Conservation (phyloP, 805 yeast genomes). For the Maudiozyma bulderi region DNA sequence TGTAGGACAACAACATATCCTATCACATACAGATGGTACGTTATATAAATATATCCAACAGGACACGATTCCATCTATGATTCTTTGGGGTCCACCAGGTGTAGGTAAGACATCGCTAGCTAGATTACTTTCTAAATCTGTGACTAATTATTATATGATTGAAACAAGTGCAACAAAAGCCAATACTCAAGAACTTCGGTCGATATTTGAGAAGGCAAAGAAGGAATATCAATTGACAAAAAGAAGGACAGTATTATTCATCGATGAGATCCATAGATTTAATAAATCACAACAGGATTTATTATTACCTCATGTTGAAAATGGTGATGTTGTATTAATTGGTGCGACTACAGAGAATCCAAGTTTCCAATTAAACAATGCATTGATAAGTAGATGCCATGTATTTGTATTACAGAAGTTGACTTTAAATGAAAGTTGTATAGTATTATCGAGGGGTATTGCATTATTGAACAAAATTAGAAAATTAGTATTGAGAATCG, state of each 20-base stretch:
- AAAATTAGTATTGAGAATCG: conserved; percentile 35
- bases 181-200: conserved; percentile 46
- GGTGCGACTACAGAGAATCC: conserved; percentile 99
- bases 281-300: conserved; percentile 81
- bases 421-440: conserved; percentile 37
- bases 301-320: conserved; percentile 73
- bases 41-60: conserved; percentile 53
- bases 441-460: conserved; percentile 50
- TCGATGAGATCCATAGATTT: conserved; percentile 90
- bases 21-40: conserved; percentile 52
- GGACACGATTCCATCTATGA: conserved; percentile 70
- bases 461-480: conserved; percentile 50
- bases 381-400: conserved; percentile 76
- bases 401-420: conserved; percentile 60
- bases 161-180: conserved; percentile 82
- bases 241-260: conserved; percentile 60
- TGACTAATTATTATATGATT: conserved; percentile 38
- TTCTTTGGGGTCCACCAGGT: conserved; percentile 94
- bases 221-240: conserved; percentile 34
- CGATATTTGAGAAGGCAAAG: conserved; percentile 39
- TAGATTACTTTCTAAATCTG: conserved; percentile 32
- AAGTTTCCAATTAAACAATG: conserved; percentile 68
- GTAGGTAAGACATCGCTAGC: conserved; percentile 85
- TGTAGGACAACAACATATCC: conserved; percentile 77
- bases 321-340: conserved; percentile 68